These are phyloP conservation scores for Testicularia cyperi DNA, from an alignment of 1,284 basidiomycete species.

Conservation along the genomic window DNA sequence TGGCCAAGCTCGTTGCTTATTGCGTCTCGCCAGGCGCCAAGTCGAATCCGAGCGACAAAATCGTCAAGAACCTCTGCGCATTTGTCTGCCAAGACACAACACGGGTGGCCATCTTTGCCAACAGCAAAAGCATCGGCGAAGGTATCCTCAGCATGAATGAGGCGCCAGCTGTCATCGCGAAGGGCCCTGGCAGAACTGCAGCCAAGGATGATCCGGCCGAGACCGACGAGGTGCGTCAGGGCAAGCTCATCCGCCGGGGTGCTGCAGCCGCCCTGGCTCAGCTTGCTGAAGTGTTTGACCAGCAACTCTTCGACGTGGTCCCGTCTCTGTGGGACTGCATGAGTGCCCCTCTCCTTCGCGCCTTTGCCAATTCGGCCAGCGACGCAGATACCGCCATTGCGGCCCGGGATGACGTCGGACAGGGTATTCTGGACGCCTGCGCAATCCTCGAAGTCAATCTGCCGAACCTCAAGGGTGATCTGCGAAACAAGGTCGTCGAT, in stretches of 20 bases:
- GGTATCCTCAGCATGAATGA: conserved; percentile 76
- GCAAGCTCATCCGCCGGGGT: conserved; percentile 70
- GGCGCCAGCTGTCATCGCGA: conserved; percentile 22
- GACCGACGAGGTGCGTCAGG: conserved; percentile 53
- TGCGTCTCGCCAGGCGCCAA: conserved; percentile 69
- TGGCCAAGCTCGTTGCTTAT: conserved; percentile 84
- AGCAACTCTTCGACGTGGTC: conserved; percentile 72
- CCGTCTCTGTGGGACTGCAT: conserved; percentile 94
- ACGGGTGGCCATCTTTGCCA: conserved; percentile 83
- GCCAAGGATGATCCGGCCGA: conserved; percentile 61
- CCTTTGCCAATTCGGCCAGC: conserved; percentile 68
- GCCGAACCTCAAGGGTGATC: conserved; percentile 72
- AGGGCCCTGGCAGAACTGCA: conserved; percentile 16
- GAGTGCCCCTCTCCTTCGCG: conserved; percentile 73
- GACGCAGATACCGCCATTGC: conserved; percentile 19
- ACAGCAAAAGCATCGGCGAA: conserved; percentile 67
- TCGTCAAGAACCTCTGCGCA: conserved; percentile 94
- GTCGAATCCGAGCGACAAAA: conserved; percentile 77
- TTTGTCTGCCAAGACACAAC: conserved; percentile 86
- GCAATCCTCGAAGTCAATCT: conserved; percentile 83
- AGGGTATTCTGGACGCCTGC: conserved; percentile 88
- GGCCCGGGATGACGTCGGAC: conserved; percentile 65
- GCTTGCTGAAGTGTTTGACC: conserved; percentile 77
- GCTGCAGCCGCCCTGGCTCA: conserved; percentile 80
- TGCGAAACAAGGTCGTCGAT: conserved; percentile 71